Evolutionary conservation across 805 yeast species (phyloP), one percentile per base, ranked within the genome.

Genomic region (Spathaspora gorwiae): DNA sequence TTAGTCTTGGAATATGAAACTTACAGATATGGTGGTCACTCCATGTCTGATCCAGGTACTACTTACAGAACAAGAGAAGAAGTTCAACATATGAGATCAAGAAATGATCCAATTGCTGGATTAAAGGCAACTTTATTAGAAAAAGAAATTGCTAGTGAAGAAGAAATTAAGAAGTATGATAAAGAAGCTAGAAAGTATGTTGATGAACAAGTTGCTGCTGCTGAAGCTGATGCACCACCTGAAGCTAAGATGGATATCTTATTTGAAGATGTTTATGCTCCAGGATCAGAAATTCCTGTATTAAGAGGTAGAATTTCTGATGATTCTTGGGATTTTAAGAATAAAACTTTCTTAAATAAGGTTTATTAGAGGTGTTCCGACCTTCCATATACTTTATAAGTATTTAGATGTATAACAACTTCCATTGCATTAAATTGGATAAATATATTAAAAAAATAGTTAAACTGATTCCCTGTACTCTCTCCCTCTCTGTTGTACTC

Each of bases 1-100:
- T 73, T 94, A 57, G 96, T 94, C 44, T 65, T 94, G 57, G 99
- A 94, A 79, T 94, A 86, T 74, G 97, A 90, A 78, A 94, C 99
- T 59, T 94, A 94, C 78, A 87, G 99, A 80, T 94, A 94, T 70
- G 98, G 98, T 78, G 99, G 99, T 71, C 99, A 94, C 83, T 94
- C 99, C 58, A 94, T 94, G 98, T 92, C 98, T 57, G 99, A 94
- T 75, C 99, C 99, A 63, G 99, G 99, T 80, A 94, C 99, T 70
- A 94, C 99, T 56, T 94, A 94, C 84, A 87, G 99, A 83, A 94
- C 99, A 66, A 90, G 99, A 79, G 99, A 94, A 76, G 99, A 94
- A 78, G 94, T 94, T 58, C 97, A 90, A 77, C 92, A 92, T 78
- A 90, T 94, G 97, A 87, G 99, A 79, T 89, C 98, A 37, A 87